A percentile compares a stretch with the other conserved stretches of the same genome.
phyloP scores from a whole-genome alignment of 495 filamentous ascomycete genomes.

The Durotheca rogersii region DNA sequence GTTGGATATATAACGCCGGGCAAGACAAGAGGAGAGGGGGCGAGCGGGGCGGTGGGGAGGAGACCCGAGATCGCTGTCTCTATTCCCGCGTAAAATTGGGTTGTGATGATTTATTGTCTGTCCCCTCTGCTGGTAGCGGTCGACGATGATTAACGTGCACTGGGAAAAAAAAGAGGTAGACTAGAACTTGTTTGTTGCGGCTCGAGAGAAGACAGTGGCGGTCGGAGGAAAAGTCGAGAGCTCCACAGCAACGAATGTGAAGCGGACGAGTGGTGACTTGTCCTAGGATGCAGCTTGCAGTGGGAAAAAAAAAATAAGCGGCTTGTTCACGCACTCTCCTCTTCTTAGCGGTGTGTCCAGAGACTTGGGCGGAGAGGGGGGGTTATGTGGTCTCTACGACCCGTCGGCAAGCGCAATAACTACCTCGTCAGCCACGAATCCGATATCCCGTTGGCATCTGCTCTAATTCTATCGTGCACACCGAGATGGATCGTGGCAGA shows the following conservation, averaged over 20 bases:
- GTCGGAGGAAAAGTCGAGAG: constrained; percentile 4
- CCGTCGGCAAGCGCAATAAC: constrained; percentile 2
- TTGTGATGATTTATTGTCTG: no score
- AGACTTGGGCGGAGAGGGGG: constrained; percentile 1
- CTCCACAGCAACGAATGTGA: constrained; percentile 9
- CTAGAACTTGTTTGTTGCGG: constrained; percentile 4
- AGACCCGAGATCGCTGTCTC: neutral
- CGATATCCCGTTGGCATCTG: constrained; percentile 11
- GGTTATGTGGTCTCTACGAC: no score
- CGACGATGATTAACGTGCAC: no score
- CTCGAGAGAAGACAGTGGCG: neutral
- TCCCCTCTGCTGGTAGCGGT: no score
- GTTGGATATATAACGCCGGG: constrained; percentile 7
- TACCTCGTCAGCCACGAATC: constrained; percentile 6
- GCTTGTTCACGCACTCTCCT: constrained; percentile 7
- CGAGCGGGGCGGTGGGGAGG: neutral
- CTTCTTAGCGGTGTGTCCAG: constrained; percentile 17
- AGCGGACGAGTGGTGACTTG: constrained; percentile 6
- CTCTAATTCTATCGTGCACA: no score
- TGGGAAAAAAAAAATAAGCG: constrained; percentile 1
- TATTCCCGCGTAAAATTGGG: constrained; percentile 1
- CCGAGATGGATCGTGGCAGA: neutral
- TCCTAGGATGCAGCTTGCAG: constrained; percentile 4
- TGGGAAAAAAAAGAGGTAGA: constrained; percentile 4
- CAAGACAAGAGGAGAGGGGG: neutral